Base-by-base conservation (phyloP, 306 rosid genomes). In the Cucurbita pepo region DNA sequence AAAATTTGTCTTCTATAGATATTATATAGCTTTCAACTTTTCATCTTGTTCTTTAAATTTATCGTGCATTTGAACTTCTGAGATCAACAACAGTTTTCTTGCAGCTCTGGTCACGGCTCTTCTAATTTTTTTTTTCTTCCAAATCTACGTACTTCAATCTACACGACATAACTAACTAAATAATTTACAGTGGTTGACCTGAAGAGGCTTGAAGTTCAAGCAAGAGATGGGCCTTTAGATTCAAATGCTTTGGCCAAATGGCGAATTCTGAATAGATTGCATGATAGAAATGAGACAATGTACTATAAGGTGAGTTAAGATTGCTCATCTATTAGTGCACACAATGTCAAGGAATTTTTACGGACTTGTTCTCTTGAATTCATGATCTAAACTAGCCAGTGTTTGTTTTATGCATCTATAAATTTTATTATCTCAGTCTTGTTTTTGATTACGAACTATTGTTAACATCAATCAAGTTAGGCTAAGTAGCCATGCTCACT, bases 151-250 rank as follows among this genome's bases (percentile, higher is more conserved):
- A 18, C 63, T 19, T 73, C 13, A 3, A 56, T 25, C 45, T 73
- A 9, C 62, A 40, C 16, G 43, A 14, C 52, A 16, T 73, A 56
- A 58, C 40, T 58, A 30, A 30, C n/a, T 58, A 44, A 14, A 57
- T 47, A 76, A 74, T 58, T 76, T 53, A 57, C 82, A 95, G 99
- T 95, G 99, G 84, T 63, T 76, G 99, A 95, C 82, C 66, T 95
- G 83, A 95, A 95, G 88, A 88, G 88, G 76, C 96, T 95, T 77
- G 86, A 95, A 82, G 90, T 82, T 78, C 92, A 91, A 76, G 99
- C 96, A 75, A 91, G 99, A 79, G 99, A 95, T 80, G 99, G 99
- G 71, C 99, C 99, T 58, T 89, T 88, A 60, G 99, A 95, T 79
- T 95, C 99, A 47, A 85, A 95, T 85, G 92, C 99, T 48, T 82